Percentiles rank a stretch among this genome's conserved stretches.
Evolutionary conservation across 2,329 filamentous ascomycete genomes (phyloP).

Genomic region (Arthroderma sp.): DNA sequence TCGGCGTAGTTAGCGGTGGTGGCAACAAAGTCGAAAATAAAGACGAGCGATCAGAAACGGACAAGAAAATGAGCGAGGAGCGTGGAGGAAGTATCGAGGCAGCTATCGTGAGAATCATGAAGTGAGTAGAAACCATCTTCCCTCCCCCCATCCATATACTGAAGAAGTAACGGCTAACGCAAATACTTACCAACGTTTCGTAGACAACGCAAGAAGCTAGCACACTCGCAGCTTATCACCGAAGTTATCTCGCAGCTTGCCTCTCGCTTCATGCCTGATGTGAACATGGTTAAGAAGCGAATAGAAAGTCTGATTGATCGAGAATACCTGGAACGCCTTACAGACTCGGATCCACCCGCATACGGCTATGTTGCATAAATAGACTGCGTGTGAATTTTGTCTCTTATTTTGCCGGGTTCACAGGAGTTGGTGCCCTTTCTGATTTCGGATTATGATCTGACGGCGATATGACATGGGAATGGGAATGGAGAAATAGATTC

Average conservation of each 20-base stretch:
- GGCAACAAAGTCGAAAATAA: constrained; percentile 74
- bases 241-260: constrained; percentile 38
- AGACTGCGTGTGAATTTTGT: background rate
- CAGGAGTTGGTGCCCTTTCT: no score
- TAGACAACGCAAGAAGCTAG: constrained; percentile 36
- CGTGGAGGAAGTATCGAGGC: constrained; percentile 39
- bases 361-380: constrained; percentile 33
- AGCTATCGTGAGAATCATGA: constrained; percentile 42
- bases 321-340: constrained; percentile 37
- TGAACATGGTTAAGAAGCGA: constrained; percentile 40
- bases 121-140: constrained; percentile 22
- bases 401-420: no score
- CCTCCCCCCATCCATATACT: background rate
- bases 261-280: constrained; percentile 37
- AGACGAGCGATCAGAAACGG: constrained; percentile 41
- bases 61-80: constrained; percentile 39
- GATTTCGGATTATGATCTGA: no score
- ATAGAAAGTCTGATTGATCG: constrained; percentile 42
- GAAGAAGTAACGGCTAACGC: background rate
- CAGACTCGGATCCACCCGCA: constrained; percentile 29
- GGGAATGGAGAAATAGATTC: no score
- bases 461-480: no score
- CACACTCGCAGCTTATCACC: constrained; percentile 37
- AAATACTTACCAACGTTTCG: constrained; percentile 4
- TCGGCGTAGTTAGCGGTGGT: constrained; percentile 62